phyloP scores from a whole-genome alignment of 768 basidiomycete genomes.

The Suillus luteus region DNA sequence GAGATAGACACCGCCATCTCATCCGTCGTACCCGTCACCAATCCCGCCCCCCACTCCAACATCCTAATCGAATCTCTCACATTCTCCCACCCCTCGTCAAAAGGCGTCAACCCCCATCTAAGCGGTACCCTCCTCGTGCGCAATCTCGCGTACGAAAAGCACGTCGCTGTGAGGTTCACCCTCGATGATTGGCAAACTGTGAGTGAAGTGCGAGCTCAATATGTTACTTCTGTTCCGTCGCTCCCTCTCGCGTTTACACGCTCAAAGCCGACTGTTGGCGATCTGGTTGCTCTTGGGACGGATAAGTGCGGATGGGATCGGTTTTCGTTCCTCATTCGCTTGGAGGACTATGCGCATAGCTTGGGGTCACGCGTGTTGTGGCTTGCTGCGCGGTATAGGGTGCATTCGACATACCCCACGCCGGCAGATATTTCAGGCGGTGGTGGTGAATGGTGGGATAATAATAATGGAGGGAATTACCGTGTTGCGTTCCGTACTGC shows the following conservation, averaged over 20 bases:
- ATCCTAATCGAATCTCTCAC: conserved; percentile 41
- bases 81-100: conserved; percentile 23
- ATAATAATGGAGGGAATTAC: conserved; percentile 80
- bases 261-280: neutral
- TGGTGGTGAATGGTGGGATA: conserved; percentile 92
- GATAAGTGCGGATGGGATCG: conserved; percentile 50
- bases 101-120: conserved; percentile 40
- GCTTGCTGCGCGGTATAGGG: conserved; percentile 58
- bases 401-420: conserved; percentile 24
- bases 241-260: conserved; percentile 33
- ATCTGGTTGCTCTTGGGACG: neutral
- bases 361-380: conserved; percentile 56
- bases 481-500: conserved; percentile 59
- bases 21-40: conserved; percentile 15
- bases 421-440: conserved; percentile 34
- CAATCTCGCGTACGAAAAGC: conserved; percentile 87
- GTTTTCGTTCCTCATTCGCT: conserved; percentile 60
- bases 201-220: conserved; percentile 70
- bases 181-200: conserved; percentile 94
- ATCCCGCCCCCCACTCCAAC: conserved; percentile 24
- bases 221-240: conserved; percentile 44
- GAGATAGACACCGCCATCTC: conserved; percentile 26
- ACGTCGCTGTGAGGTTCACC: conserved; percentile 84
- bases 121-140: conserved; percentile 79
- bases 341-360: conserved; percentile 67